Evolutionary conservation across 306 rosid genomes (phyloP), one percentile per base, ranked within the genome.

Genomic region (Arachis stenosperma): DNA sequence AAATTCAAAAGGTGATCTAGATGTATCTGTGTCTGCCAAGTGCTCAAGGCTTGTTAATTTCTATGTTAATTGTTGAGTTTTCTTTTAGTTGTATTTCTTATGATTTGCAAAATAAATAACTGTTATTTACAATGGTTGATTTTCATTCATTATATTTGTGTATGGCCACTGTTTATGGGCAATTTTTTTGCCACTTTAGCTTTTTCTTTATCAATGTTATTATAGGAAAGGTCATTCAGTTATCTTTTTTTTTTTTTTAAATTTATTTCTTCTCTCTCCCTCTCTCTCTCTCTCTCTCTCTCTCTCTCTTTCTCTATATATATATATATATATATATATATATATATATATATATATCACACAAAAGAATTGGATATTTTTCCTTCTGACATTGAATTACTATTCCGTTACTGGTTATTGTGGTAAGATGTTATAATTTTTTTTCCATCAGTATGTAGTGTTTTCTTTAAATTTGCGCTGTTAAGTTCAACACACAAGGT

Each of bases 71-170:
- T 78, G 48, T 53, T 47, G 47, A 68, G 46, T 37, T 27, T 76
- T 65, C 61, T 55, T 40, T 39, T 42, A 15, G 64, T 22, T 22
- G 27, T 22, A 22, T 22, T 67, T 39, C 52, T 27, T 75, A 39
- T 75, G 42, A 42, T 41, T 37, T 67, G 55, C 17, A 59, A 58
- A 51, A 36, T 62, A 36, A n/a, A 53, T 47, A 47, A 48, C 63
- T 47, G 62, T 29, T 61, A 59, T n/a, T n/a, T 47, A 41, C 67
- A 33, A 5, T 74, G 27, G 70, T 52, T 37, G 70, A 51, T 73
- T 61, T 67, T 67, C 48, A 67, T 57, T 79, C 43, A 62, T 66
- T 36, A 66, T 33, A 46, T 59, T 66, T 44, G 14, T 73, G 8
- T 67, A 30, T 43, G 41, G 1, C 27, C 27, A 22, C 27, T 22